Evolutionary conservation across 148 eudicot genomes (phyloP), one percentile per base, ranked within the genome.

Genomic region (Polygonum maritimum): DNA sequence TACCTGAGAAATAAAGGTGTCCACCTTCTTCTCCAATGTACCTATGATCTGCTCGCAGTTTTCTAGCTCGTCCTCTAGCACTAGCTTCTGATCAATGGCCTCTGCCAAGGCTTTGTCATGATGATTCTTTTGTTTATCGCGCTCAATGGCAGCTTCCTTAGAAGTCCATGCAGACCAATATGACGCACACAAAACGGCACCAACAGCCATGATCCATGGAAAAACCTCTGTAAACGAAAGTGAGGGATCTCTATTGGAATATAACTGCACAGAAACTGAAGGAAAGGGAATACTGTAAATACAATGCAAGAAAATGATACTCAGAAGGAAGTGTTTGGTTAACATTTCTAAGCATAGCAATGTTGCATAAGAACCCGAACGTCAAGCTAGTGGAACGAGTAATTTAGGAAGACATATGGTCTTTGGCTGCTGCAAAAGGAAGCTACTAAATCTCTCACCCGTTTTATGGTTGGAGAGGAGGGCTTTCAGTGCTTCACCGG

Each of bases 1-100:
- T 54, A 54, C 58, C 8, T 54, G 58, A 22, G 7, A 54, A 57
- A 19, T 31, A 74, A 72, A 78, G 45, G 79, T 67, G 62, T 51
- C 41, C 65, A 85, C 12, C 74, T 75, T 82, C 39, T 80, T 85
- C 67, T 78, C 76, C 78, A 85, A 75, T 36, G 76, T 77, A 44
- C 78, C 82, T 52, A 84, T 48, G 54, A 77, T 80, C 45, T 77
- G 74, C 76, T 69, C 81, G 58, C 78, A 80, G 76, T 80, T 80
- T n/a, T 52, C 62, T 48, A 82, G 69, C 80, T 76, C 69, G 73
- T 49, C 18, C 78, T 72, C 78, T 21, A 82, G 33, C 18, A 60
- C 70, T 52, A 33, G 41, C 54, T 72, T 84, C 79, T 74, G 77
- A 65, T 80, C 76, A 78, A 55, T 44, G 73, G 85, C 80, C 52